These are phyloP conservation scores for Cercospora sp. DNA, from an alignment of 2,329 filamentous ascomycete species.

Conservation along the genomic window DNA sequence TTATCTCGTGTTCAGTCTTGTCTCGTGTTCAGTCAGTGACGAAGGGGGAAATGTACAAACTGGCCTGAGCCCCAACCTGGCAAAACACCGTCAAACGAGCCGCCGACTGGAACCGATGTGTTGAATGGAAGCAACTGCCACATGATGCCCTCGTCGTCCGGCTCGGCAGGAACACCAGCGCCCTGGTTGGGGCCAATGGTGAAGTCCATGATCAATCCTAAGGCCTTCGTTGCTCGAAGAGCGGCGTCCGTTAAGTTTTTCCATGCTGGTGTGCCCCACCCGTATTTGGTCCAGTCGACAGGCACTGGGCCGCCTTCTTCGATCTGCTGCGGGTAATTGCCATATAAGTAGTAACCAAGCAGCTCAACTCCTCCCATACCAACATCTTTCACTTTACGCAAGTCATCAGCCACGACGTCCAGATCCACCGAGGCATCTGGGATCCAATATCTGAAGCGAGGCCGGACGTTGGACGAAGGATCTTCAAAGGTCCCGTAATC, in stretches of 20 bases:
- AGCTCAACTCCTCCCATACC: conserved; percentile 46
- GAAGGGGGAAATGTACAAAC: conserved; percentile 31
- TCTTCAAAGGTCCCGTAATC: conserved; percentile 35
- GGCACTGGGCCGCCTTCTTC: conserved; percentile 29
- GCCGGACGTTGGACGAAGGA: conserved; percentile 37
- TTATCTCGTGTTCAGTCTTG: conserved; percentile 14
- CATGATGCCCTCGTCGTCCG: conserved; percentile 40
- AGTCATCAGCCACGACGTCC: conserved; percentile 36
- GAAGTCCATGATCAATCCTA: conserved; percentile 49
- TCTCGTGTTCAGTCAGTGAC: conserved; percentile 15
- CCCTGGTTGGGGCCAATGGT: conserved; percentile 52
- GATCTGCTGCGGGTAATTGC: conserved; percentile 29
- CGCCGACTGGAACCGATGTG: conserved; percentile 35
- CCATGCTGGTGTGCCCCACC: conserved; percentile 45
- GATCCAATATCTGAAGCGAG: conserved; percentile 44
- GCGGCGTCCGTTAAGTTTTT: conserved; percentile 37
- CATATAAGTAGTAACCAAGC: conserved; percentile 45
- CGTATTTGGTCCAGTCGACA: conserved; percentile 44
- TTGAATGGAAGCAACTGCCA: conserved; percentile 41
- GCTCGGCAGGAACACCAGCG: conserved; percentile 47
- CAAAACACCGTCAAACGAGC: conserved; percentile 36
- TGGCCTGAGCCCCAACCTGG: conserved; percentile 45
- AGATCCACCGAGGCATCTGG: conserved; percentile 42
- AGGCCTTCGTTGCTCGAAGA: conserved; percentile 40
- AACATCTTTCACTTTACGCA: conserved; percentile 36